Base-by-base conservation (phyloP, 2,329 filamentous ascomycete species). In the Boeremia exigua region DNA sequence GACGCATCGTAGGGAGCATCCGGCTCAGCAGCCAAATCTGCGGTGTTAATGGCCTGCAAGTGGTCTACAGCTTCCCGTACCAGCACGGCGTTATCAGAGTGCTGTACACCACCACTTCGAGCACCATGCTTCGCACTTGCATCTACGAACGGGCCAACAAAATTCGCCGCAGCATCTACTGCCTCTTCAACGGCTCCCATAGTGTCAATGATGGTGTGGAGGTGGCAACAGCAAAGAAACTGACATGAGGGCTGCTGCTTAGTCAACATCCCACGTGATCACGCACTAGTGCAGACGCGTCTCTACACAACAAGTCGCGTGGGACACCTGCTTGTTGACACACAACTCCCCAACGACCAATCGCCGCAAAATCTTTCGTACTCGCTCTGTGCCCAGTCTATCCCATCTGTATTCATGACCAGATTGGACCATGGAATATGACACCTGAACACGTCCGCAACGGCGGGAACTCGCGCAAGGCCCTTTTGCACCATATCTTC, bases 1-100 rank as follows among this genome's bases (percentile, higher is more conserved):
- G 72, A 74, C 28, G 65, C 72, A 61, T 77, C 74, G 51, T 77
- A 77, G 4, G 71, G 73, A n/a, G 71, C 69, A 56, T 74, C 62
- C 10, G 68, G 64, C 38, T 66, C 65, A 38, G 66, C 60, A 14
- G 53, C 62, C 48, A 71, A 55, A 34, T 75, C 73, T 39, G 72
- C 70, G 39, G 63, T 43, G 45, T 77, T 74, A 40, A 77, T 75
- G 10, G 60, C 61, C 29, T 69, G 61, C 12, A 77, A 59, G 43
- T 73, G 72, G 9, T 46, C 46, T 34, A 75, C 61, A 6, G 71
- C 68, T 51, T 69, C 51, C 6, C 65, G 50, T 14, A 75, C 66
- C 1, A 75, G 63, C 6, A 50, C 48, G 14, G 60, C 44, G 8
- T 61, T 39, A 25, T 59, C 46, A 14, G 30, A n/a, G 27, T 44